Conservation (phyloP, 2,329 filamentous ascomycete genomes). For the Diplocarpon mali region DNA sequence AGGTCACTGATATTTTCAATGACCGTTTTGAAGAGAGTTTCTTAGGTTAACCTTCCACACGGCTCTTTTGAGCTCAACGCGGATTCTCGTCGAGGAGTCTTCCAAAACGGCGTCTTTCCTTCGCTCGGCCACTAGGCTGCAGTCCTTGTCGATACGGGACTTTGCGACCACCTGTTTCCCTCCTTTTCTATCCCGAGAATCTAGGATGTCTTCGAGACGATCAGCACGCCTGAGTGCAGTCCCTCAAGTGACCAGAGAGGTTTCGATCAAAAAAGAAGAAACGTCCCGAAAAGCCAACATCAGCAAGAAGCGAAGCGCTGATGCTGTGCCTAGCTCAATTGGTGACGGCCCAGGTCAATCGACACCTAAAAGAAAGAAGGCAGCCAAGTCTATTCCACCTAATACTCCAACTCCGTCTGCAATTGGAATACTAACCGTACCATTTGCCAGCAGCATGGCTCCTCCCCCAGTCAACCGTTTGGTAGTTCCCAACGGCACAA, state of each 20-base stretch:
- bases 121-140: neutral
- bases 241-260: conserved; percentile 9
- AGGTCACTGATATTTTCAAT: too few species aligned
- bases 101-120: neutral
- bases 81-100: too few species aligned
- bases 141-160: neutral
- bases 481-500: conserved; percentile 52
- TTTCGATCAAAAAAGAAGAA: neutral
- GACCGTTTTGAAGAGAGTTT: too few species aligned
- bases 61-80: too few species aligned
- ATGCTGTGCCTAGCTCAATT: conserved; percentile 6
- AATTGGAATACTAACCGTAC: conserved; percentile 35
- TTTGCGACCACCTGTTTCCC: neutral
- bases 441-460: conserved; percentile 29
- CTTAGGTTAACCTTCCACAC: too few species aligned
- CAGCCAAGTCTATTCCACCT: conserved; percentile 23
- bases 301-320: conserved; percentile 21
- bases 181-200: neutral
- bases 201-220: conserved; percentile 22
- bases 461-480: conserved; percentile 35
- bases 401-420: conserved; percentile 38
- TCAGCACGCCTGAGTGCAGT: conserved; percentile 22
- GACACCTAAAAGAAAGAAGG: conserved; percentile 23
- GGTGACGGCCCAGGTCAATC: conserved; percentile 12
- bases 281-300: conserved; percentile 10